A percentile compares a stretch with the other conserved stretches of the same genome.
These are phyloP conservation scores for Priceomyces medius DNA, from an alignment of 805 yeast genomes.

Conservation along the genomic window DNA sequence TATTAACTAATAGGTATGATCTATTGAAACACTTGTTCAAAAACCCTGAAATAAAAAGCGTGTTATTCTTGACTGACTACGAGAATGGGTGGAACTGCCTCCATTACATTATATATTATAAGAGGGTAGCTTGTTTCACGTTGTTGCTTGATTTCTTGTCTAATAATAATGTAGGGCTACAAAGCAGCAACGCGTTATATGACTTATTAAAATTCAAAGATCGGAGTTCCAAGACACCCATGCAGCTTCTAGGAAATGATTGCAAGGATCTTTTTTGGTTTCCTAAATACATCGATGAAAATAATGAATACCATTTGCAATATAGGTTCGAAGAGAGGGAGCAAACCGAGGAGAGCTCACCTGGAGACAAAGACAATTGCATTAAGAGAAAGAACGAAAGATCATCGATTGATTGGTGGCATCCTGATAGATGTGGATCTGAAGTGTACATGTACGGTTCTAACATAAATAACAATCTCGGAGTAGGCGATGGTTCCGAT, in stretches of 20 bases:
- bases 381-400: neutral
- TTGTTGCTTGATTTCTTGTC: slow-evolving; percentile 28
- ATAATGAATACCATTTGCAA: slow-evolving; percentile 26
- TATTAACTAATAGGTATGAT: slow-evolving; percentile 49
- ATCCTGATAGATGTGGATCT: slow-evolving; percentile 55
- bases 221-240: slow-evolving; percentile 67
- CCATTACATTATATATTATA: slow-evolving; percentile 65
- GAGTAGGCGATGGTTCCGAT: slow-evolving; percentile 61
- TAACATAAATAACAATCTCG: slow-evolving; percentile 60
- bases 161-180: slow-evolving; percentile 10
- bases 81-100: slow-evolving; percentile 84
- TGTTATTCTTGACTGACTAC: slow-evolving; percentile 48
- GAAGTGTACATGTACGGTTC: slow-evolving; percentile 62
- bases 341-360: neutral
- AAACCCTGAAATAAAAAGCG: slow-evolving; percentile 45
- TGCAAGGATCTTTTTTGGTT: slow-evolving; percentile 42
- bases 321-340: slow-evolving; percentile 16
- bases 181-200: slow-evolving; percentile 22
- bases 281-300: slow-evolving; percentile 41
- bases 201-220: slow-evolving; percentile 59
- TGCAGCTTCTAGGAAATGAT: slow-evolving; percentile 59
- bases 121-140: slow-evolving; percentile 55
- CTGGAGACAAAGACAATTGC: neutral
- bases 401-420: slow-evolving; percentile 29
- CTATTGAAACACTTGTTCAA: slow-evolving; percentile 46